Evolutionary conservation across 257 asterid genomes (phyloP), one percentile per base, ranked within the genome.

Genomic region (Nicotiana sylvestris): DNA sequence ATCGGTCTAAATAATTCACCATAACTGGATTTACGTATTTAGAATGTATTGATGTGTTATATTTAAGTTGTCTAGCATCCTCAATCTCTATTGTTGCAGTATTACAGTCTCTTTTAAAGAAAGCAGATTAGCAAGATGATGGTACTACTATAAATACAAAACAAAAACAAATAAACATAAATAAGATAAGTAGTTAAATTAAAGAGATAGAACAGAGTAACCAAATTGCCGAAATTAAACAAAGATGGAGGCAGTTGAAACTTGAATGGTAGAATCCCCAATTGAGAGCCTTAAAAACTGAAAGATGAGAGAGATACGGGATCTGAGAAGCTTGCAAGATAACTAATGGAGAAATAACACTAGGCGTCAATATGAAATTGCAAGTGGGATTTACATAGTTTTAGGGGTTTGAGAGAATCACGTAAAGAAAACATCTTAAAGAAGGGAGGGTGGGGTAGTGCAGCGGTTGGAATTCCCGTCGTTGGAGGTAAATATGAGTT

Each of bases 391-490:
- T 49, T 74, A 74, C n/a, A 46, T 46, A 43, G 78, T 5, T 18
- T 70, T 70, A 74, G 79, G 61, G 61, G 62, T 46, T 46, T 74
- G 61, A 74, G 79, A 49, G 79, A 49, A 43, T 57, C 78, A 12
- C 2, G 55, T 70, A 70, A 43, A 43, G n/a, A 43, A 12, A 43
- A 43, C 39, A 74, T 74, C 39, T 72, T 46, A 72, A 46, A 46
- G 10, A 39, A 9, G 61, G 61, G 79, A 72, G 13, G 15, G 61
- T 6, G 37, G 37, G 12, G 32, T 12, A 46, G 61, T 72, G 79
- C 58, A 74, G 27, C 25, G 1, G 25, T 74, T 74, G 25, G 62
- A 49, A 74, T 74, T 27, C 9, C 37, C 13, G 5, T 49, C 39
- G n/a, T 72, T 49, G 62, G 61, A 74, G 29, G 49, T n/a, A 74